A percentile compares a stretch with the other conserved stretches of the same genome.
Evolutionary conservation across 2,329 filamentous ascomycete species (phyloP).

Genomic region (Ophiocordyceps polyrhachis-furcata): DNA sequence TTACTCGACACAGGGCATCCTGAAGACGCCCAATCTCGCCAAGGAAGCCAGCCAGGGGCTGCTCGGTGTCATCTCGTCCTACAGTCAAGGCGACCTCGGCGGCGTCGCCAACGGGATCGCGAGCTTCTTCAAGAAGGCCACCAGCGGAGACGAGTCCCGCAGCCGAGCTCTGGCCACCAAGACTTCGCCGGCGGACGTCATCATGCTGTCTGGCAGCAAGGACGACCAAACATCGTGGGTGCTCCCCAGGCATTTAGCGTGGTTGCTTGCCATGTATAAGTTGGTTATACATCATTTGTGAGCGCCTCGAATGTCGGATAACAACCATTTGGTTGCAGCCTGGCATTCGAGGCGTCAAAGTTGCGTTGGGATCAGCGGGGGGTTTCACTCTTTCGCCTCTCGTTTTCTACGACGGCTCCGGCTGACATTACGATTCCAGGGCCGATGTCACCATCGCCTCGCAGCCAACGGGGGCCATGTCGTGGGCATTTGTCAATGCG

Average conservation of each 20-base stretch:
- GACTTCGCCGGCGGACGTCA: constrained; percentile 83
- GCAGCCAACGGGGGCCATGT: constrained; percentile 94
- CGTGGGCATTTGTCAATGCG: constrained; percentile 84
- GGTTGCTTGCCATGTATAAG: not conserved
- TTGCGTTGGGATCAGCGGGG: constrained; percentile 19
- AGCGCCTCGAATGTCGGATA: constrained; percentile 23
- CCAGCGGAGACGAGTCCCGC: constrained; percentile 62
- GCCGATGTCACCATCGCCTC: constrained; percentile 83
- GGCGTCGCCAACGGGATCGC: constrained; percentile 67
- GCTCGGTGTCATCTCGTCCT: constrained; percentile 38
- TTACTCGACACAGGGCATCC: constrained; percentile 48
- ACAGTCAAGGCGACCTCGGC: constrained; percentile 54
- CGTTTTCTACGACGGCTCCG: not conserved
- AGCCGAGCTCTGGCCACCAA: constrained; percentile 70
- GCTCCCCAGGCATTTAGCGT: constrained; percentile 6
- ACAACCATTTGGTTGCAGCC: constrained; percentile 15
- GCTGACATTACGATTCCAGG: constrained; percentile 23
- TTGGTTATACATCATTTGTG: constrained; percentile 6
- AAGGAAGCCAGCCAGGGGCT: constrained; percentile 49
- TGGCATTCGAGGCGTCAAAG: constrained; percentile 27
- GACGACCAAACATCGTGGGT: constrained; percentile 85
- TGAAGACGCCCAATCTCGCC: constrained; percentile 50
- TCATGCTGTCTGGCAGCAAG: constrained; percentile 97
- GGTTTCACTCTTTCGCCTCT: too few relatives aligned
- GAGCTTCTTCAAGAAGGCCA: constrained; percentile 77